phyloP scores from a whole-genome alignment of 345 rosid species.

The Linum tenue region DNA sequence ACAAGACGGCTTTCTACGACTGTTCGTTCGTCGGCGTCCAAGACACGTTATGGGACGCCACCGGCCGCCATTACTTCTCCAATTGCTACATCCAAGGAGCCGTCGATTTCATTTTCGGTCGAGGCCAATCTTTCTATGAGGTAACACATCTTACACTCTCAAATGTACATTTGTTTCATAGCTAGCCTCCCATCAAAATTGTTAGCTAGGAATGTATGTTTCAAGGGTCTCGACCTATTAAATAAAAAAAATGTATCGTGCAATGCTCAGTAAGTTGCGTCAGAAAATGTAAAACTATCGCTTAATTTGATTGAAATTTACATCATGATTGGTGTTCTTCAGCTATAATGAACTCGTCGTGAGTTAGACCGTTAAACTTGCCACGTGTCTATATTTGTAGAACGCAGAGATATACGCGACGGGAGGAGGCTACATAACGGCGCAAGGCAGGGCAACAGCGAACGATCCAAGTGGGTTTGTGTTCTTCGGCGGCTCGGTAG shows the following conservation, averaged over 20 bases:
- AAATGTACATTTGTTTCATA: neutral
- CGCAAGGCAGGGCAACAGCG: slow-evolving; percentile 28
- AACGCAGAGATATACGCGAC: slow-evolving; percentile 35
- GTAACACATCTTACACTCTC: slow-evolving; percentile 14
- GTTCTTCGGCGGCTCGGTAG: slow-evolving; percentile 26
- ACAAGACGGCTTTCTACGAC: slow-evolving; percentile 38
- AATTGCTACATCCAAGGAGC: slow-evolving; percentile 52
- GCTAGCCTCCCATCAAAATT: neutral
- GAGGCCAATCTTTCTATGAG: slow-evolving; percentile 48
- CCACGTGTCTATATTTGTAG: slow-evolving; percentile 11
- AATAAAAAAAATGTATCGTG: too few species aligned
- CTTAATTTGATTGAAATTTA: too few species aligned
- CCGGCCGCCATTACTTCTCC: slow-evolving; percentile 37
- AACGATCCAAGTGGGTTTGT: slow-evolving; percentile 35
- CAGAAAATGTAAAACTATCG: too few species aligned
- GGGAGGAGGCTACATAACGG: slow-evolving; percentile 36
- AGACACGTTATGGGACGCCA: slow-evolving; percentile 49
- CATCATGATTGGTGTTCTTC: too few species aligned
- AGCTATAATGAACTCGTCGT: too few species aligned
- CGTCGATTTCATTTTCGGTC: slow-evolving; percentile 45
- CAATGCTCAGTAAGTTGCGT: too few species aligned
- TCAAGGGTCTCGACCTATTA: too few species aligned
- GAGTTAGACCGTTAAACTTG: too few species aligned
- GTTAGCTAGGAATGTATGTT: too few species aligned
- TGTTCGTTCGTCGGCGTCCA: slow-evolving; percentile 48